Conservation (phyloP, 345 rosid species). For the Linum tenue region DNA sequence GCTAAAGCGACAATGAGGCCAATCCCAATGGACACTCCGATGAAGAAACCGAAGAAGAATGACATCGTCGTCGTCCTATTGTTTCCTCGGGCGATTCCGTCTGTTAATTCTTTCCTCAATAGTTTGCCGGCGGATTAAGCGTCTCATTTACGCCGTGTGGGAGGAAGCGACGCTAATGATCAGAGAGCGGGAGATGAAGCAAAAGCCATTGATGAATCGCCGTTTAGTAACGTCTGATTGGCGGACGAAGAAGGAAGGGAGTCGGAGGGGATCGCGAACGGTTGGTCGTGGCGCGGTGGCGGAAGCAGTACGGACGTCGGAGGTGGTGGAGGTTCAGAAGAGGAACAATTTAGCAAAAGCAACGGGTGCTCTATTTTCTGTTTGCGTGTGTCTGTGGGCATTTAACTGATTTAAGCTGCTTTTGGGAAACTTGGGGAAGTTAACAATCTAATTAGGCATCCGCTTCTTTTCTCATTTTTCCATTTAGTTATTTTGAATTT, state of each 20-base stretch:
- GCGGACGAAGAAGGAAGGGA: background rate
- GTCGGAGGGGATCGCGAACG: background rate
- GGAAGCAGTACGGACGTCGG: background rate
- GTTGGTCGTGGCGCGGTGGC: background rate
- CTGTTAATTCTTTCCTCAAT: too few species aligned
- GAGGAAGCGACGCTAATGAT: background rate
- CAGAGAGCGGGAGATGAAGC: background rate
- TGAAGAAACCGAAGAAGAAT: slow-evolving; percentile 20
- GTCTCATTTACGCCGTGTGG: background rate
- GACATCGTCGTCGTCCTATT: slow-evolving; percentile 9
- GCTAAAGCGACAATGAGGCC: slow-evolving; percentile 21
- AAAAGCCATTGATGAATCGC: too few species aligned
- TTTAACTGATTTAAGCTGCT: too few species aligned
- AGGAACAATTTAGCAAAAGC: too few species aligned
- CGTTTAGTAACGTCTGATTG: background rate
- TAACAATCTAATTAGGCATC: too few species aligned
- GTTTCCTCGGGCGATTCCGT: background rate
- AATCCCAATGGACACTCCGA: slow-evolving; percentile 21
- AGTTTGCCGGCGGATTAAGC: background rate
- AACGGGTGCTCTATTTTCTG: too few species aligned
- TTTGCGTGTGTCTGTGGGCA: too few species aligned
- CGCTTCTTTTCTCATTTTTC: too few species aligned
- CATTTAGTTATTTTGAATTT: too few species aligned
- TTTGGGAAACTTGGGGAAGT: too few species aligned
- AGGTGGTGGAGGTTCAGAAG: background rate